Evolutionary conservation across 768 basidiomycete genomes (phyloP).

Genomic region (Serendipita sp.): DNA sequence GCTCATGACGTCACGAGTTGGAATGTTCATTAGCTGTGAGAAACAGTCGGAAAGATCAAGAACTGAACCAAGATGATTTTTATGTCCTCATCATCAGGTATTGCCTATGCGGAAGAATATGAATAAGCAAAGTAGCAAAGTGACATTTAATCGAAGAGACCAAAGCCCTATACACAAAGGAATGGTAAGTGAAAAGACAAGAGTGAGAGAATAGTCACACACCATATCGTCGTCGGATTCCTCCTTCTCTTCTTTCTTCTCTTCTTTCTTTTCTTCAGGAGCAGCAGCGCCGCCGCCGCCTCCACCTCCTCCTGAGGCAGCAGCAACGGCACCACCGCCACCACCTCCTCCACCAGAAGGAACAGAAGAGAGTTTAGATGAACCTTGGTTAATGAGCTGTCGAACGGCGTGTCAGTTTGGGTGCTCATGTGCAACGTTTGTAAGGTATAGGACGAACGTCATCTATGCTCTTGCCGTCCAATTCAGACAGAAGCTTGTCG

Average conservation of each 20-base stretch:
- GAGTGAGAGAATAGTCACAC: constrained; percentile 6
- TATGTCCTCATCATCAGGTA: background rate
- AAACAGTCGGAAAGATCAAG: too few relatives aligned
- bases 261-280: constrained; percentile 52
- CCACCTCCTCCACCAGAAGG: constrained; percentile 76
- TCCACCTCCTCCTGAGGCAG: constrained; percentile 30
- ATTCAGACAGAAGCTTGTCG: constrained; percentile 70
- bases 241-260: constrained; percentile 88
- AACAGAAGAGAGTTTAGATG: constrained; percentile 87
- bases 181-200: background rate
- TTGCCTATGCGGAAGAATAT: background rate
- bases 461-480: constrained; percentile 78
- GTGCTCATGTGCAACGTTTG: background rate
- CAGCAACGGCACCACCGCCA: constrained; percentile 34
- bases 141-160: constrained; percentile 55
- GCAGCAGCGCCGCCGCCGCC: constrained; percentile 51
- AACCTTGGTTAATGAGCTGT: constrained; percentile 84
- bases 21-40: too few relatives aligned
- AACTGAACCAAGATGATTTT: too few relatives aligned
- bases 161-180: constrained; percentile 39
- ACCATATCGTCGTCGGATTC: constrained; percentile 98
- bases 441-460: constrained; percentile 29
- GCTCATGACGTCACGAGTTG: too few relatives aligned
- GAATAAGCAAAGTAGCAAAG: background rate
- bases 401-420: background rate